Conservation (phyloP, 306 rosid genomes). For the Lithocarpus polystachyus region DNA sequence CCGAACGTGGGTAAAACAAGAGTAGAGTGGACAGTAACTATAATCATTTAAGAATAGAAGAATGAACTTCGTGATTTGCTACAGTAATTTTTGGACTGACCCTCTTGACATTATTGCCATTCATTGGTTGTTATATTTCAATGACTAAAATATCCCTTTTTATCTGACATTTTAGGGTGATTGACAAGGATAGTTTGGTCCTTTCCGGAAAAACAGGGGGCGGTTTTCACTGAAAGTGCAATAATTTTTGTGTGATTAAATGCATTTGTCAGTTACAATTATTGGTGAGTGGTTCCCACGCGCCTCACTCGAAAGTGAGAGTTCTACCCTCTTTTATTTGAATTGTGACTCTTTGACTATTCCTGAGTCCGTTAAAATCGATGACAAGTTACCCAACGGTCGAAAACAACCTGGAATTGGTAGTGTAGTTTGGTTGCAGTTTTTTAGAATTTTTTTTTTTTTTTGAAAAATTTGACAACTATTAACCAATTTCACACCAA, state of each 20-base stretch:
- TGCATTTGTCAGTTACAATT: too few species aligned
- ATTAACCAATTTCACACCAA: too few species aligned
- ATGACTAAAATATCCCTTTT: neutral
- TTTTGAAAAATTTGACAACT: too few species aligned
- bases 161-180: rapidly evolving
- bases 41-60: neutral
- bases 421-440: neutral
- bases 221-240: too few species aligned
- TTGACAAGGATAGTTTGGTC: neutral
- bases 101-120: neutral
- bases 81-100: constrained; percentile 14
- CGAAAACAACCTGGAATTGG: neutral
- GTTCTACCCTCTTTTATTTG: neutral
- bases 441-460: too few species aligned
- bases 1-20: neutral
- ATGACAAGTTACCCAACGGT: constrained; percentile 14
- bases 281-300: neutral
- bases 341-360: neutral
- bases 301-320: neutral
- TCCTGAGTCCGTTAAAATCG: neutral
- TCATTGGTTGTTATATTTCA: too few species aligned
- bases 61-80: constrained; percentile 1
- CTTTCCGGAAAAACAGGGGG: neutral
- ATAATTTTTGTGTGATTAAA: too few species aligned
- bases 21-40: too few species aligned